Evolutionary conservation across 1,284 basidiomycete genomes (phyloP).

Genomic region (Pterulicium gracile): DNA sequence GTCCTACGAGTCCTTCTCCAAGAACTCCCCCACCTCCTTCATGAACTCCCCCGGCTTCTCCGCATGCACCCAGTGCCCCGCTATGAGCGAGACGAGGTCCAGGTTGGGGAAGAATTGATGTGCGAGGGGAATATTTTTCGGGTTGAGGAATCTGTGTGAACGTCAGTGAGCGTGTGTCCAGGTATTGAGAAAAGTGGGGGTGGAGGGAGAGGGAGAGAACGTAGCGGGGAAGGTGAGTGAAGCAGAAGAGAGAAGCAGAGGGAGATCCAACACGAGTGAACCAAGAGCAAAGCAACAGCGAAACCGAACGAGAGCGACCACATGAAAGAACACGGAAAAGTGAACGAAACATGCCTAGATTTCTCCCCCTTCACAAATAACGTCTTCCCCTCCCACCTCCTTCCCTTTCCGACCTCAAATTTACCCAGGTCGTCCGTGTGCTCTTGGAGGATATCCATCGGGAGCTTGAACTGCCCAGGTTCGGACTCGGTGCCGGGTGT

Average conservation of each 20-base stretch:
- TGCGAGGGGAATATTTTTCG: constrained; percentile 45
- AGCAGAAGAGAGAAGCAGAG: no score
- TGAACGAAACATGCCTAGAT: constrained; percentile 44
- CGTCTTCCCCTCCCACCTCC: constrained; percentile 46
- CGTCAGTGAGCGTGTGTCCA: background rate
- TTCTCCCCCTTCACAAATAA: constrained; percentile 73
- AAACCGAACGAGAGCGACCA: constrained; percentile 3
- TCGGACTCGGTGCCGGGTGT: constrained; percentile 21
- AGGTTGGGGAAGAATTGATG: constrained; percentile 48
- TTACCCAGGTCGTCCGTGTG: constrained; percentile 60
- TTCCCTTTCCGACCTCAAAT: constrained; percentile 42
- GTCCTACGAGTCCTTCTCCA: no score
- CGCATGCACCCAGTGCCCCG: constrained; percentile 1
- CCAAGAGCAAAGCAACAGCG: constrained; percentile 2
- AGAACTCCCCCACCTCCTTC: no score
- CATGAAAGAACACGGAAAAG: background rate
- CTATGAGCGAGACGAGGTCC: background rate
- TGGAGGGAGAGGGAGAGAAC: no score
- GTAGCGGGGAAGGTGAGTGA: no score
- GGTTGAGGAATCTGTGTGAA: constrained; percentile 55
- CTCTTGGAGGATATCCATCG: constrained; percentile 52
- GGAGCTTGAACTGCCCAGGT: constrained; percentile 62
- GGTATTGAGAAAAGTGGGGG: no score
- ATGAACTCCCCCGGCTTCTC: background rate
- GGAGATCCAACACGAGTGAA: no score